Percentiles rank a stretch among this genome's conserved stretches.
phyloP scores from a whole-genome alignment of 129 eudicot species.

The Lonicera japonica region DNA sequence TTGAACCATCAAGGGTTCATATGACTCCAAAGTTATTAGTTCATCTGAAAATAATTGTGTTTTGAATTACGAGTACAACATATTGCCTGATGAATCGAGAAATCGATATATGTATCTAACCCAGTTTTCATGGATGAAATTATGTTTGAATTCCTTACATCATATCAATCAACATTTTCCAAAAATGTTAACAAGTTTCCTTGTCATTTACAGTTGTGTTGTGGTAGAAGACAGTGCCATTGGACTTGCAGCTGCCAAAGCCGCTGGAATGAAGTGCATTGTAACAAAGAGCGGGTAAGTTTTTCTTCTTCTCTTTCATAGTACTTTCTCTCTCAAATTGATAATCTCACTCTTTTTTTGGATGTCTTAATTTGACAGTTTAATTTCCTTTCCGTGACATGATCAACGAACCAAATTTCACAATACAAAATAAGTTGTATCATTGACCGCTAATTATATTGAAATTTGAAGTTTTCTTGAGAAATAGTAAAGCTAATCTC shows the following conservation, averaged over 20 bases:
- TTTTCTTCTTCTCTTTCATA: not conserved
- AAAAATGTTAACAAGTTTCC: not conserved
- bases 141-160: not conserved
- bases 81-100: constrained; percentile 5
- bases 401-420: no score
- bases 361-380: no score
- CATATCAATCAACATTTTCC: not conserved
- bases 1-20: not conserved
- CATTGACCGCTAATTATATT: no score
- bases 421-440: no score
- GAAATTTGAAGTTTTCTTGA: no score
- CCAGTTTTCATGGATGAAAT: not conserved
- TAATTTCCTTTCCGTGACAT: no score
- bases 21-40: not conserved
- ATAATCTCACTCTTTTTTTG: no score
- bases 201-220: constrained; percentile 63
- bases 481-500: no score
- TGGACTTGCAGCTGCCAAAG: constrained; percentile 98
- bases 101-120: not conserved
- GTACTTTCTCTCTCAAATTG: no score
- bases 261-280: constrained; percentile 95
- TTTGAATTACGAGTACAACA: not conserved
- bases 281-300: constrained; percentile 95
- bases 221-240: constrained; percentile 97
- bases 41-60: not conserved